Evolutionary conservation across 345 rosid genomes (phyloP).

Genomic region (Gossypium rotundifolium): DNA sequence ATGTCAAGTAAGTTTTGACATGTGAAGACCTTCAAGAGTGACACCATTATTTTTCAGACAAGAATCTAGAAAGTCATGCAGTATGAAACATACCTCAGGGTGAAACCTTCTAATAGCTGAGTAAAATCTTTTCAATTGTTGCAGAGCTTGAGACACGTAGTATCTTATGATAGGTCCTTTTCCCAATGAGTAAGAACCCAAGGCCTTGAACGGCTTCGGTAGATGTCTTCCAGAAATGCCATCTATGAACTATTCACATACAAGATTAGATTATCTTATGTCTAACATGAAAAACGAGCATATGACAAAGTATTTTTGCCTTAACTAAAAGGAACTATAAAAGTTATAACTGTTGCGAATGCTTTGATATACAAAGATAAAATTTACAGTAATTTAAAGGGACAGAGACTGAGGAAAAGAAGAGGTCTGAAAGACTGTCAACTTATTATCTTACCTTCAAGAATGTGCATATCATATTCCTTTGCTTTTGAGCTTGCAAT

Average conservation of each 20-base stretch:
- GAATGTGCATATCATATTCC: constrained; percentile 36
- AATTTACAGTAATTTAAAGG: not conserved
- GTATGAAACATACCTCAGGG: constrained; percentile 49
- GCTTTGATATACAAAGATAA: not conserved
- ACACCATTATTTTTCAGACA: not conserved
- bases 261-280: constrained; percentile 12
- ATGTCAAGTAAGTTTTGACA: not conserved
- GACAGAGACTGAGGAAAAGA: not conserved
- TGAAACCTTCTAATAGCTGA: constrained; percentile 49
- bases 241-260: constrained; percentile 29
- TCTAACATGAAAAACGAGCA: not conserved
- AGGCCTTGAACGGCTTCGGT: constrained; percentile 22
- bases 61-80: not conserved
- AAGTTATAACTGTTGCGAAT: not conserved
- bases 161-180: constrained; percentile 22
- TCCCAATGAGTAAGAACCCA: constrained; percentile 20
- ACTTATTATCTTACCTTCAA: constrained; percentile 38
- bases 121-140: constrained; percentile 35
- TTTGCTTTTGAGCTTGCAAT: constrained; percentile 28
- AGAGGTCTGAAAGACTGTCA: constrained; percentile 3
- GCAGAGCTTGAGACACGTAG: constrained; percentile 26
- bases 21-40: not conserved
- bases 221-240: constrained; percentile 33
- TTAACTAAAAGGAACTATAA: not conserved
- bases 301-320: not conserved